phyloP scores from a whole-genome alignment of 1,284 basidiomycete genomes.

The Moesziomyces parantarcticus region DNA sequence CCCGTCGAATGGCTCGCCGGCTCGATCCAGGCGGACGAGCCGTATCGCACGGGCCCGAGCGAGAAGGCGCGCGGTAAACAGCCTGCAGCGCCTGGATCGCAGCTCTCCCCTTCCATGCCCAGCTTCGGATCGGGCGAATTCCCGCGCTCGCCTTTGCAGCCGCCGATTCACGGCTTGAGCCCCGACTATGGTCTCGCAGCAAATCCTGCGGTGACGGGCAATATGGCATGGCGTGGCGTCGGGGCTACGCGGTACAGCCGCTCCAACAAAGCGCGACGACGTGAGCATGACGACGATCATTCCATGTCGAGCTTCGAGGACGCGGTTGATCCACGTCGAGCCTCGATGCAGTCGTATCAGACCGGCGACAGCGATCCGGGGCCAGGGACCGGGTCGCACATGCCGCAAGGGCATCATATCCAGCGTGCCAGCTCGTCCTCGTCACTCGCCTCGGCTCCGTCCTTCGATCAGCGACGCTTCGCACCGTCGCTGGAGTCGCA shows the following conservation, averaged over 20 bases:
- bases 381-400: conserved; percentile 37
- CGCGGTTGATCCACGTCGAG: conserved; percentile 47
- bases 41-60: conserved; percentile 36
- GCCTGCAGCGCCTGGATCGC: conserved; percentile 38
- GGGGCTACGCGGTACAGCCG: conserved; percentile 37
- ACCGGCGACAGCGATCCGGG: conserved; percentile 62
- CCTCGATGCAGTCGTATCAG: conserved; percentile 59
- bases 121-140: conserved; percentile 41
- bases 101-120: conserved; percentile 46
- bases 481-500: conserved; percentile 50
- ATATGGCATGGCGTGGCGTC: conserved; percentile 48
- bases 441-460: conserved; percentile 51
- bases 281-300: conserved; percentile 55
- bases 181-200: conserved; percentile 36
- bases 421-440: conserved; percentile 56
- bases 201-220: conserved; percentile 31
- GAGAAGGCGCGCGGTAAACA: conserved; percentile 62
- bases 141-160: conserved; percentile 39
- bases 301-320: conserved; percentile 56
- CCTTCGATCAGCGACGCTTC: conserved; percentile 48
- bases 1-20: conserved; percentile 61
- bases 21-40: conserved; percentile 30
- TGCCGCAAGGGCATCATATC: conserved; percentile 36
- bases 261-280: conserved; percentile 40
- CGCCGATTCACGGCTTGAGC: conserved; percentile 25